A percentile compares a stretch with the other conserved stretches of the same genome.
Evolutionary conservation across 805 yeast species (phyloP).

Genomic region (Lachancea lanzarotensis): DNA sequence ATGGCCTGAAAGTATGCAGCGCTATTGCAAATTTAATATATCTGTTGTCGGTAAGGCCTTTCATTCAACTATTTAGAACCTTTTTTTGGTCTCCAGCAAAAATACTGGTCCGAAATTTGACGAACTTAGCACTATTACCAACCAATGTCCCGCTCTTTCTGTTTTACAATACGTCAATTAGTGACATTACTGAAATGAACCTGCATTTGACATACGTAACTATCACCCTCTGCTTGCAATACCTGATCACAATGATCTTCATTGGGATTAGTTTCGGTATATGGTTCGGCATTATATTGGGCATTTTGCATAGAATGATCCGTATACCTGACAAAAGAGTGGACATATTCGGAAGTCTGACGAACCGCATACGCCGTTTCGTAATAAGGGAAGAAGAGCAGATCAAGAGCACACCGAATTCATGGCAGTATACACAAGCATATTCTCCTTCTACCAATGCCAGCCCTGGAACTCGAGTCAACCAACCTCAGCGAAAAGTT

Average conservation of each 20-base stretch:
- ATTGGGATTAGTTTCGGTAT: constrained; percentile 20
- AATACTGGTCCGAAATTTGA: constrained; percentile 15
- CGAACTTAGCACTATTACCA: constrained; percentile 20
- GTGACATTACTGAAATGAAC: constrained; percentile 14
- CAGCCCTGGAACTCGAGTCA: background rate
- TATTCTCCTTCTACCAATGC: constrained; percentile 1
- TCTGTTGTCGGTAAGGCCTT: constrained; percentile 3
- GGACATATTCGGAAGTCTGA: constrained; percentile 8
- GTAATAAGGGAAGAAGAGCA: background rate
- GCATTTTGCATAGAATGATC: constrained; percentile 18
- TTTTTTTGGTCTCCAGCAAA: constrained; percentile 17
- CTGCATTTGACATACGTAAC: constrained; percentile 11
- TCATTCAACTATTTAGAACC: background rate
- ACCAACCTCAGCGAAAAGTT: background rate
- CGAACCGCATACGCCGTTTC: background rate
- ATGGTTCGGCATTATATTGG: constrained; percentile 16
- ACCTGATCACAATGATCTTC: constrained; percentile 18
- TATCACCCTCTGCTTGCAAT: constrained; percentile 20
- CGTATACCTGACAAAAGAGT: constrained; percentile 21
- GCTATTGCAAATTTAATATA: background rate
- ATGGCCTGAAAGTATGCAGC: background rate
- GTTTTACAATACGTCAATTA: constrained; percentile 20
- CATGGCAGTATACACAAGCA: background rate
- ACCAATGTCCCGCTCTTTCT: constrained; percentile 23
- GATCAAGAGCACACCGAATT: background rate